Evolutionary conservation across 306 rosid genomes (phyloP), one percentile per base, ranked within the genome.

Genomic region (Fragaria iinumae): DNA sequence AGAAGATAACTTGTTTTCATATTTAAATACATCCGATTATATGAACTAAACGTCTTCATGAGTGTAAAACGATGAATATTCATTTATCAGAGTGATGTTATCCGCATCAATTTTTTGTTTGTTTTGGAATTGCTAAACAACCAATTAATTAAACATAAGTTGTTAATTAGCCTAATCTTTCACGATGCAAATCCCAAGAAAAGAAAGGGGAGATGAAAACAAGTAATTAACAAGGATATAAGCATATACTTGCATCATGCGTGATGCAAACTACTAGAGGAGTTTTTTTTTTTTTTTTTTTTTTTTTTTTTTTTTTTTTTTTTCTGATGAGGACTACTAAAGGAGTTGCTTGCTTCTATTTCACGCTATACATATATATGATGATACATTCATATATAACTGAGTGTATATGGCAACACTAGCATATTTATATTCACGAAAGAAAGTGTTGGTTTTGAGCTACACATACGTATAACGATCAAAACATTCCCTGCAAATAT

Each of bases 181-280:
- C 32, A 53, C 3, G 66, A 5, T 7, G 56, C 77, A 8, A 14
- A 20, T 4, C 39, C 53, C 39, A 75, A 48, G 23, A 76, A 62
- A 65, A 75, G 78, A 1, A 27, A 27, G 25, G 8, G 36, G 63
- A n/a, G 49, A 5, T 38, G 73, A 36, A 20, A 21, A 34, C 29
- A 20, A 48, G 48, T 36, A 49, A 25, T 25, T 25, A 25, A 41
- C 9, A 6, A 41, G 41, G 41, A 6, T 41, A 39, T 47, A 6
- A 41, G 41, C 7, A 6, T 41, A 39, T 47, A 27, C 27, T 43
- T 57, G 11, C 72, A 82, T 76, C 81, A 79, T 67, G 79, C 86
- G 76, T 76, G 84, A 83, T 59, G 73, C 78, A 71, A 71, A 79
- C 32, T 10, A 62, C 38, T 6, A 63, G 14, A 63, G 21, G 43